Conservation (phyloP, 73 alveolate genomes). For the Effrenium voratum region DNA sequence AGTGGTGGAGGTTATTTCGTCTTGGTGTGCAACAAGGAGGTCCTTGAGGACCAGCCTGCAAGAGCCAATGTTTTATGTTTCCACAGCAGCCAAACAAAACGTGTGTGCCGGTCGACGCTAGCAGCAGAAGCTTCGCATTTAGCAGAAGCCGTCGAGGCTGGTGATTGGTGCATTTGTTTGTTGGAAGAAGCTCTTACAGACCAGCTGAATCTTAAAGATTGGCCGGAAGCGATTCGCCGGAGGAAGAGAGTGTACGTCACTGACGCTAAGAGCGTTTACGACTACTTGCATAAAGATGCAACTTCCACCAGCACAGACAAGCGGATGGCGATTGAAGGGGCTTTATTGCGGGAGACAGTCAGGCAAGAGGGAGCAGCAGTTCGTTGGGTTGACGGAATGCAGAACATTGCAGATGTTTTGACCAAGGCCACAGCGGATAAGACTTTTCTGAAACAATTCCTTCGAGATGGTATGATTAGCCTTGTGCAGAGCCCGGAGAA, state of each 20-base stretch:
- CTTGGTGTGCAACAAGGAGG: background rate
- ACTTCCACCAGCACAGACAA: background rate
- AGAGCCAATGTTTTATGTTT: background rate
- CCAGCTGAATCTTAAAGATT: background rate
- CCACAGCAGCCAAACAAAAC: background rate
- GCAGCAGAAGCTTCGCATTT: background rate
- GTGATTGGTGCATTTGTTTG: background rate
- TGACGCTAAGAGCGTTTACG: background rate
- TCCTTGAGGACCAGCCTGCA: background rate
- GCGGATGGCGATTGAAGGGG: conserved; percentile 15
- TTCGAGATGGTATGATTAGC: background rate
- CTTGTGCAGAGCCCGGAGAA: background rate
- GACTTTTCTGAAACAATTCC: background rate
- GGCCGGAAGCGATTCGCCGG: background rate
- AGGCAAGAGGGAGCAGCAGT: background rate
- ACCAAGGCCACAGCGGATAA: background rate
- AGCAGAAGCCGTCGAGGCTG: conserved; percentile 8
- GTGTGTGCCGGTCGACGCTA: background rate
- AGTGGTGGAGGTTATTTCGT: background rate
- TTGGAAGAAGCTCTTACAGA: background rate
- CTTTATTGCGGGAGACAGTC: background rate
- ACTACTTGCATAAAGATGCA: background rate
- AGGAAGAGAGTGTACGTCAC: background rate
- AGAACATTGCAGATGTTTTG: background rate
- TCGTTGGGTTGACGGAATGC: background rate